Evolutionary conservation across 2,329 filamentous ascomycete species (phyloP), one percentile per base, ranked within the genome.

Genomic region (Trichoderma pleuroti): DNA sequence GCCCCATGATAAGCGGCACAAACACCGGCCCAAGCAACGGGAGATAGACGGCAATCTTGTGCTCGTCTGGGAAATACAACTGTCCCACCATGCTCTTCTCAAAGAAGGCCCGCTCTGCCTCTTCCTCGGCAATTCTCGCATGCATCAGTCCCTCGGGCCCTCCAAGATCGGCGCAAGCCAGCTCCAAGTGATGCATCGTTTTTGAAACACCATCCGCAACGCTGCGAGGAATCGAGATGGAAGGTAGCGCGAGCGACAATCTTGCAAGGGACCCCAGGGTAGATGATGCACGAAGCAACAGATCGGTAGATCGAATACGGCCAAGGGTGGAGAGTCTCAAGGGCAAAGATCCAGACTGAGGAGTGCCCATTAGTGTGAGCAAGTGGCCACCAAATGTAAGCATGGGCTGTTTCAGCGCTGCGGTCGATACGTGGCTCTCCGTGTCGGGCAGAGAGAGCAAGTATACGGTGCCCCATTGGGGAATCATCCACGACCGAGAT

Each of bases 51-150:
- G 96, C 96, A 28, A 99, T 89, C 81, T 98, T 99, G 81, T 99
- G 96, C 82, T 99, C 96, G 77, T 99, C 96, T 0, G 96, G 96
- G 80, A 99, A 99, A 81, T 98, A 99, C 2, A 98, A 91, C 82
- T 98, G 96, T 0, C 94, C 96, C 14, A 99, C 96, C 96, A 99
- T 99, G 77, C 93, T 97, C 82, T 97, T 97, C 81, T 99, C 96
- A 75, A 99, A 99, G 81, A 99, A 99, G 0, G 95, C 95, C 72
- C 92, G 90, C 80, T 99, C 96, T 0, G 94, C 95, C 78, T 97
- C 93, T 3, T 89, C 87, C 81, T 98, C 94, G 7, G 96, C 96
- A 60, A 93, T 89, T 11, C 93, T 88, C 0, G 95, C 95, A 78
- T 95, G 90, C 73, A 91, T 87, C 49, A 99, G 83, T 0, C 94